Base-by-base conservation (phyloP, 306 rosid species). In the Cyclanthera cordifolia region DNA sequence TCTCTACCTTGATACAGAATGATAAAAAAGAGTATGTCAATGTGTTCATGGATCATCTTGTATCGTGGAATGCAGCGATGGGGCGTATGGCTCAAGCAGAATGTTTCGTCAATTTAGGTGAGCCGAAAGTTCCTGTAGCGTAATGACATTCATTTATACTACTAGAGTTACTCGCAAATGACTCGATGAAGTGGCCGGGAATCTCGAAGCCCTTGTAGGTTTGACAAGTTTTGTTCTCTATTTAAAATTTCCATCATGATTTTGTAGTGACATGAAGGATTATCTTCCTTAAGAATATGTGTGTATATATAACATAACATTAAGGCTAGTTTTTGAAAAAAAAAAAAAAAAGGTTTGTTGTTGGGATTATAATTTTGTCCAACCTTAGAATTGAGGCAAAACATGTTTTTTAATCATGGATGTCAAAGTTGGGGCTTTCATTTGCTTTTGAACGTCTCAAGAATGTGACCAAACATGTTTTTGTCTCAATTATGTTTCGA, bases 91-190 rank as follows among this genome's bases (percentile, higher is more conserved):
- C 82, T 5, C 77, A 83, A 32, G 95, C 83, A 1, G 88, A 86
- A 80, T 87, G 92, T 32, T 86, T 90, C 56, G 91, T 93, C 82
- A 93, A 87, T 74, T 77, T 93, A 59, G 94, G 95, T 32, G 88
- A 93, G 75, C 99, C 99, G 49, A 86, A 86, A 43, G 75, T 93
- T 46, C 99, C 99, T n/a, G 65, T 89, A 61, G 95, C 93, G 14
- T 79, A 72, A 79, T 5, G 4, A 25, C 37, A 28, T 20, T 66
- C 34, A 15, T 66, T 41, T 50, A 45, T 45, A 14, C 37, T 45
- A 14, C 37, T 5, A 45, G 37, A 15, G 21, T 23, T 37, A 37
- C 43, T 37, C 43, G 12, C 43, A 37, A 37, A 37, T 8, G 43
- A 8, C 43, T 6, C 11, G 1, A 37, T 8, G 43, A 37, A 37